These are phyloP conservation scores for Usnea hakonensis DNA, from an alignment of 495 filamentous ascomycete species.

Conservation along the genomic window DNA sequence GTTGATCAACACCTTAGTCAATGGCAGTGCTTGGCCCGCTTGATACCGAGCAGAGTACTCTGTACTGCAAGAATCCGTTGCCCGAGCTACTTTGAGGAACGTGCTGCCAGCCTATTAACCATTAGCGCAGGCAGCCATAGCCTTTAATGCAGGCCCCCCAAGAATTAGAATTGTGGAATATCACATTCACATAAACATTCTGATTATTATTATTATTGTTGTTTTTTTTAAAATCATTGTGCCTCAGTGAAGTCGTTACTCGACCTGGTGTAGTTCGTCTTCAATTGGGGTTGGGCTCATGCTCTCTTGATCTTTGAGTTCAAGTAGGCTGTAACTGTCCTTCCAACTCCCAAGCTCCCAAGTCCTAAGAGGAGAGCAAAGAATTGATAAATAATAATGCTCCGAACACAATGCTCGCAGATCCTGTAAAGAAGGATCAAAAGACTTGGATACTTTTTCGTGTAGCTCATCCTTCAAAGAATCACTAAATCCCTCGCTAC, in stretches of 20 bases:
- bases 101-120: constrained; percentile 2
- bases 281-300: background rate
- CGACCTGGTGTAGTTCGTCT: background rate
- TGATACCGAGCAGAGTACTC: background rate
- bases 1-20: background rate
- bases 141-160: background rate
- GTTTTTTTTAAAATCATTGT: background rate
- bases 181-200: too few species aligned
- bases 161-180: background rate
- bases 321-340: background rate
- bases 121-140: background rate
- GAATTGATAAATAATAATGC: background rate
- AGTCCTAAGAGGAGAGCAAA: too few species aligned
- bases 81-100: constrained; percentile 2
- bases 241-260: background rate
- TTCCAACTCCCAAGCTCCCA: too few species aligned
- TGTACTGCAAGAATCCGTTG: background rate
- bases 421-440: background rate
- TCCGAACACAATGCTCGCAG: background rate
- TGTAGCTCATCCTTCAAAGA: background rate
- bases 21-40: background rate
- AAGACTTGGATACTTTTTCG: background rate
- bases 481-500: background rate
- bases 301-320: background rate
- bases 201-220: too few species aligned